These are phyloP conservation scores for Diaporthe ilicicola DNA, from an alignment of 2,329 filamentous ascomycete species.

Conservation along the genomic window DNA sequence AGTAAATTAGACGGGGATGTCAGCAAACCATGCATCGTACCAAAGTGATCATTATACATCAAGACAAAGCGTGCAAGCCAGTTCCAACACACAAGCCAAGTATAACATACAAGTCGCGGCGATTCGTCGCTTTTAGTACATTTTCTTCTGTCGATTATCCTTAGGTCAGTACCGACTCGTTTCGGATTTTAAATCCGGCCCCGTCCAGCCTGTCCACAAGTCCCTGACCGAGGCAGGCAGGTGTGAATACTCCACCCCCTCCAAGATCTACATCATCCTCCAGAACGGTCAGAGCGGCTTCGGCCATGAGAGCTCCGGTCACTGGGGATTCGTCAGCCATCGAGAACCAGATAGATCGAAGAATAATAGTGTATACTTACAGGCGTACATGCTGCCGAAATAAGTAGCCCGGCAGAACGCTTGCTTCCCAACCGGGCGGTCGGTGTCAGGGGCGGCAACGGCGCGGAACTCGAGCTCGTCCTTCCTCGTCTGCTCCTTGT, in stretches of 20 bases:
- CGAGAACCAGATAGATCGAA: not conserved
- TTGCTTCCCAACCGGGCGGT: conserved; percentile 50
- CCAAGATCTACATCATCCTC: conserved; percentile 67
- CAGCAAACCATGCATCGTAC: not conserved
- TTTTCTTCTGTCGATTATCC: not conserved
- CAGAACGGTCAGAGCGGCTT: conserved; percentile 72
- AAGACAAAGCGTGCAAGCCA: no score
- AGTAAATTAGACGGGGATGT: not conserved
- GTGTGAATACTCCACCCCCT: conserved; percentile 73
- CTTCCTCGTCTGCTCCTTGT: conserved; percentile 60
- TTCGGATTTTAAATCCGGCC: conserved; percentile 70
- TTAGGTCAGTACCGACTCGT: conserved; percentile 51
- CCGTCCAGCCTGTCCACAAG: conserved; percentile 70
- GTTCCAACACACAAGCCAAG: no score
- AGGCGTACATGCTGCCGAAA: conserved; percentile 70
- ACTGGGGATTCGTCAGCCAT: conserved; percentile 52
- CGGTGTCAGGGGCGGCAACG: conserved; percentile 67
- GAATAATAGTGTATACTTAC: conserved; percentile 53
- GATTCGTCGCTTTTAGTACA: not conserved
- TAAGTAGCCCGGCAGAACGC: conserved; percentile 65
- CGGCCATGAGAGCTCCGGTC: conserved; percentile 69
- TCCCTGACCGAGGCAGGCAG: conserved; percentile 73
- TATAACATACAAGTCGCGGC: not conserved
- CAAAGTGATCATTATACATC: not conserved
- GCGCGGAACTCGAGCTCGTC: conserved; percentile 71